Percentiles rank a stretch among this genome's conserved stretches.
Evolutionary conservation across 2,329 filamentous ascomycete genomes (phyloP).

Genomic region (Cytospora schulzeri): DNA sequence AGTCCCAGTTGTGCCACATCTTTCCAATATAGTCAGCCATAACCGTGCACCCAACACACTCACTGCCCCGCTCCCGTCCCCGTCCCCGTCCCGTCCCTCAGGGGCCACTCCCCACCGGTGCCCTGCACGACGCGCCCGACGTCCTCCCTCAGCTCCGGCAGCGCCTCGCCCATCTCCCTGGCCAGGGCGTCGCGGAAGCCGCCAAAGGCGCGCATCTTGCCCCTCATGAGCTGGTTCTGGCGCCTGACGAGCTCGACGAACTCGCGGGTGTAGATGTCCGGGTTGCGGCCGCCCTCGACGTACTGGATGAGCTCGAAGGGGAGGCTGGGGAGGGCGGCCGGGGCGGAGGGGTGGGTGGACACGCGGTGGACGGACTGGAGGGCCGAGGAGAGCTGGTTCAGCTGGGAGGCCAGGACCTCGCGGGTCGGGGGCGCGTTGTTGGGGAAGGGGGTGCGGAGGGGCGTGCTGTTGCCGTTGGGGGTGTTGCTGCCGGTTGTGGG

Average conservation of each 20-base stretch:
- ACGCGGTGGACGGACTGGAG: conserved; percentile 46
- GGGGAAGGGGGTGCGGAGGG: conserved; percentile 53
- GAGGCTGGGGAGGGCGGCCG: conserved; percentile 49
- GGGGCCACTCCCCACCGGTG: conserved; percentile 41
- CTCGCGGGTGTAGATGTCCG: conserved; percentile 74
- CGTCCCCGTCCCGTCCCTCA: conserved; percentile 2
- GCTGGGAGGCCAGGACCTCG: conserved; percentile 58
- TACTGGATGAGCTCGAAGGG: conserved; percentile 68
- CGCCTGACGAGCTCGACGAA: conserved; percentile 70
- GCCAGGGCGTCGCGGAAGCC: conserved; percentile 65
- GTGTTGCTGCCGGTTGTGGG: conserved; percentile 6
- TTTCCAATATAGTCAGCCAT: no score
- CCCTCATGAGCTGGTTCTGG: conserved; percentile 67
- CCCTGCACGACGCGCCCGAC: conserved; percentile 52
- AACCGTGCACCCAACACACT: no score
- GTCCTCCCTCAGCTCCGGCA: conserved; percentile 62
- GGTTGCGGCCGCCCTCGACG: conserved; percentile 71
- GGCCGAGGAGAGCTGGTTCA: conserved; percentile 45
- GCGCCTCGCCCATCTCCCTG: conserved; percentile 55
- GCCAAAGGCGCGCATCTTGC: conserved; percentile 64
- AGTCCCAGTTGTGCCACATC: no score
- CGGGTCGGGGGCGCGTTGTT: conserved; percentile 51
- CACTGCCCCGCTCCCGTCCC: conserved; percentile 13
- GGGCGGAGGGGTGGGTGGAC: conserved; percentile 40
- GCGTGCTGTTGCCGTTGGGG: conserved; percentile 56